Base-by-base conservation (phyloP, 306 rosid genomes). In the Vicia sativa region DNA sequence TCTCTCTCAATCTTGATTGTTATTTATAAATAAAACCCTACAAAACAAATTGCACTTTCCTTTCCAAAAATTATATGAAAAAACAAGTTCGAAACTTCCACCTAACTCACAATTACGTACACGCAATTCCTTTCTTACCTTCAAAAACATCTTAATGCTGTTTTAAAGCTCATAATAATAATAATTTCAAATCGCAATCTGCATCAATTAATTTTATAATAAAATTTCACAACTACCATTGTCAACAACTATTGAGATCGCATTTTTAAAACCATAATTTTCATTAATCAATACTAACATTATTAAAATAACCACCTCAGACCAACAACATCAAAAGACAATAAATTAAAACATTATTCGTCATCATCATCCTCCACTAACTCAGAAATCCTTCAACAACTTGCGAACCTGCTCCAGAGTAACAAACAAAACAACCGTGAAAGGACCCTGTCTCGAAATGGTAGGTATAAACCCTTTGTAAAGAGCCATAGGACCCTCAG, bases 371-470 rank as follows among this genome's bases (percentile, higher is more conserved):
- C 56, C 44, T 49, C 59, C 3, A 9, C 28, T 9, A 13, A 13
- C 34, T 83, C 80, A 89, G 82, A 84, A 89, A 78, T 89, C 96
- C 65, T 83, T 86, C 35, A 89, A 48, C 87, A 89, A 34, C 77
- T 86, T 86, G 13, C 96, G 85, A 48, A 89, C 90, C 67, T 89
- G 96, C 21, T 89, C 96, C 16, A 89, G 68, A 7, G 96, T 89
- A 31, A 89, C 96, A 53, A 89, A 89, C 61, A 89, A 84, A 12
- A 86, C 92, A 16, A 89, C 84, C 0, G 96, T 89, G 65, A 89
- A 89, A 9, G 96, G 92, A 3, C 96, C 96, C 70, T 89, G 96
- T 77, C 96, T 79, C 0, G 92, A 89, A 67, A 89, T 89, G 13
- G 96, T 89, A 2, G 96, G 96, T 0, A 89, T 48, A 11, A 89